Percentiles rank a stretch among this genome's conserved stretches.
Evolutionary conservation across 2,329 filamentous ascomycete species (phyloP).

Genomic region (Stemphylium lycopersici): DNA sequence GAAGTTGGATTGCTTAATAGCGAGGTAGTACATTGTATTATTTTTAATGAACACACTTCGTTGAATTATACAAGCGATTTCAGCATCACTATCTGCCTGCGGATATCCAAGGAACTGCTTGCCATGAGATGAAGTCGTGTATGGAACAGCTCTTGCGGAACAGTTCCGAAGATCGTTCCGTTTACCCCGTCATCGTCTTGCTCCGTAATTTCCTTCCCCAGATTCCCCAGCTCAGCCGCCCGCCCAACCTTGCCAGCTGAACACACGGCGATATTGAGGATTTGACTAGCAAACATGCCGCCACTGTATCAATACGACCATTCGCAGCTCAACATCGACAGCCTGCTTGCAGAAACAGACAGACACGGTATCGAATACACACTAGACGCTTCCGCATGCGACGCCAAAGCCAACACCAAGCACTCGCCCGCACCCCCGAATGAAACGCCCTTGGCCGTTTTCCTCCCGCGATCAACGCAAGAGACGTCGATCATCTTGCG

Average conservation of each 20-base stretch:
- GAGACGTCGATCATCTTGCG: constrained; percentile 83
- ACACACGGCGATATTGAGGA: background rate
- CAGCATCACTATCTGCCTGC: too few species aligned
- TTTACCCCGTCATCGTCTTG: too few species aligned
- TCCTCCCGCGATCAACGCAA: constrained; percentile 76
- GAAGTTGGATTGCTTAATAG: background rate
- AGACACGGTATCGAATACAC: constrained; percentile 17
- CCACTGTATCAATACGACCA: constrained; percentile 21
- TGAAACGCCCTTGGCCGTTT: constrained; percentile 61
- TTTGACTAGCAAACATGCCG: background rate
- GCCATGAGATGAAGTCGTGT: too few species aligned
- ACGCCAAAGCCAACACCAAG: constrained; percentile 28
- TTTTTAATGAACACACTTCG: too few species aligned
- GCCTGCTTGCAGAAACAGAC: constrained; percentile 1
- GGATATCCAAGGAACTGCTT: too few species aligned
- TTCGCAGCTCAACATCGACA: constrained; percentile 10
- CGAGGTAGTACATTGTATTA: too few species aligned
- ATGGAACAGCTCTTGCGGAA: background rate
- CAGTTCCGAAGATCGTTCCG: background rate
- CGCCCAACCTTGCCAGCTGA: background rate
- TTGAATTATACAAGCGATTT: too few species aligned
- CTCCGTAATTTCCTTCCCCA: background rate
- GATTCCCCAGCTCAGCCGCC: background rate
- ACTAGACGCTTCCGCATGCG: constrained; percentile 8
- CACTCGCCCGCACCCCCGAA: constrained; percentile 31